Percentiles rank a stretch among this genome's conserved stretches.
Conservation (phyloP, 140 eudicot species). For the Anethum foeniculum region DNA sequence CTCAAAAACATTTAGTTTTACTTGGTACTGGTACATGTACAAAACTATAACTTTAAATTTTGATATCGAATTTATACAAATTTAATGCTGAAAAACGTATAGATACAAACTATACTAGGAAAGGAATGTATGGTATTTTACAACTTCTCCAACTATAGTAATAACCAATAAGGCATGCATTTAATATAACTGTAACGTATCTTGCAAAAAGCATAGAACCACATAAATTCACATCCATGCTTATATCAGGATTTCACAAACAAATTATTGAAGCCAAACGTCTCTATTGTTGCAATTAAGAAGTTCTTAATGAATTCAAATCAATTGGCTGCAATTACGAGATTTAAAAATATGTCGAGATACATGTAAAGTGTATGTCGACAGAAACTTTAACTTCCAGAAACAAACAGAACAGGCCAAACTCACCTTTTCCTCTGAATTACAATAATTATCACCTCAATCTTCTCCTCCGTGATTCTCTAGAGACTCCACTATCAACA, state of each 20-base stretch:
- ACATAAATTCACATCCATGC: not conserved
- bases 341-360: not conserved
- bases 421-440: conserved; percentile 10
- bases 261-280: not conserved
- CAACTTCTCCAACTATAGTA: not conserved
- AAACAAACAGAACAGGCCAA: not conserved
- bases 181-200: not conserved
- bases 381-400: not conserved
- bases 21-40: not conserved
- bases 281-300: not conserved
- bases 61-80: not conserved
- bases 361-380: not conserved
- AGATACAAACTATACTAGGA: not conserved
- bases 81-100: not conserved
- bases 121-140: not conserved
- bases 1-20: not conserved
- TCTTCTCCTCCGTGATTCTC: conserved; percentile 64
- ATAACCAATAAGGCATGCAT: not conserved
- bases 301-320: not conserved
- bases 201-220: not conserved
- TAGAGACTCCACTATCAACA: conserved; percentile 41
- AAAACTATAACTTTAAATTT: not conserved
- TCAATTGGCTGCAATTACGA: not conserved
- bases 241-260: not conserved
- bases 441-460: conserved; percentile 27